phyloP scores from a whole-genome alignment of 495 filamentous ascomycete genomes.

The Penicillium roqueforti region DNA sequence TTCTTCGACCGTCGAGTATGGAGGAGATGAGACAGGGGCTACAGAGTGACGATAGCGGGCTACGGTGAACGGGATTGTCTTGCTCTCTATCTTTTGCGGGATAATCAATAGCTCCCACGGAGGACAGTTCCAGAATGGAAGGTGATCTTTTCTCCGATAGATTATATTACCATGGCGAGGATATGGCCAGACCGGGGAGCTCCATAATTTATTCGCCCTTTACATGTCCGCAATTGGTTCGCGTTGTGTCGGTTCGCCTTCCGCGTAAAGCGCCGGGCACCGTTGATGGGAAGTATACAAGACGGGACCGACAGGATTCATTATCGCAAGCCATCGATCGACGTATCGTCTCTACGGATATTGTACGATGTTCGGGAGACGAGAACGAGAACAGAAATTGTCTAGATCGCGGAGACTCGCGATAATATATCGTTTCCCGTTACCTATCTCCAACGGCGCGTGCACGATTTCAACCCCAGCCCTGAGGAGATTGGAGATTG shows the following conservation, averaged over 20 bases:
- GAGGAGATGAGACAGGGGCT: constrained; percentile 7
- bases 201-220: neutral
- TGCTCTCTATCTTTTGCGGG: neutral
- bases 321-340: neutral
- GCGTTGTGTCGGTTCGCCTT: constrained; percentile 4
- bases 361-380: neutral
- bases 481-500: neutral
- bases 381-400: neutral
- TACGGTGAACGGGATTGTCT: neutral
- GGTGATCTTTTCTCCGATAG: constrained; percentile 7
- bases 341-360: neutral
- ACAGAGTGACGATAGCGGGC: constrained; percentile 2
- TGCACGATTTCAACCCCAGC: constrained; percentile 11
- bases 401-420: constrained; percentile 6
- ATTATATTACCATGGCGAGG: neutral
- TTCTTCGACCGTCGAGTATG: neutral
- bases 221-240: constrained; percentile 10
- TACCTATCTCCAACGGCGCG: constrained; percentile 3
- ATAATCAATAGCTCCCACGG: neutral
- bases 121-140: neutral
- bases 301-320: constrained; percentile 2
- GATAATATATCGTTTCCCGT: neutral
- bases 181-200: neutral
- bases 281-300: constrained; percentile 7
- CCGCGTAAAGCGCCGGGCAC: constrained; percentile 27